Percentiles rank a stretch among this genome's conserved stretches.
Conservation (phyloP, 257 asterid species). For the Leptodermis oblonga region DNA sequence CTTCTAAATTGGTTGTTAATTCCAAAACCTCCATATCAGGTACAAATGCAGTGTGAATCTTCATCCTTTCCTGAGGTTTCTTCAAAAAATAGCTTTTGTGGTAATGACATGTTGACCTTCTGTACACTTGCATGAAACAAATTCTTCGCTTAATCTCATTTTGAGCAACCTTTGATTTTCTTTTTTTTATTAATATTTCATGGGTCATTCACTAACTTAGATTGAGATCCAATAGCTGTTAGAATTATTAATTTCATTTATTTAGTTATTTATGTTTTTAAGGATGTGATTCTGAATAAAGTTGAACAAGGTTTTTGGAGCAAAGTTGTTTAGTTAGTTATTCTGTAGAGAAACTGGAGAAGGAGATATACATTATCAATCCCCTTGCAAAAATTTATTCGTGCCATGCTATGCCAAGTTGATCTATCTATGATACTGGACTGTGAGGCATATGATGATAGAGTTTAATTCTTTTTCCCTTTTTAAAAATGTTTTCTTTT, state of each 20-base stretch:
- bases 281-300: conserved; percentile 98
- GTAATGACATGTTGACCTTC: conserved; percentile 40
- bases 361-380: conserved; percentile 68
- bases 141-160: not conserved
- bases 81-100: conserved; percentile 88
- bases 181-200: not conserved
- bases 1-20: conserved; percentile 95
- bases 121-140: not conserved
- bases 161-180: not conserved
- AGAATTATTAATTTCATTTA: conserved; percentile 1
- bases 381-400: conserved; percentile 72
- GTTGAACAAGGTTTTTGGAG: conserved; percentile 75
- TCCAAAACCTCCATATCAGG: conserved; percentile 91
- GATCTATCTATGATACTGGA: conserved; percentile 70
- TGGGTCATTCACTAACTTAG: too few relatives aligned
- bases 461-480: conserved; percentile 37
- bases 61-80: conserved; percentile 95
- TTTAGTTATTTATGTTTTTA: not conserved
- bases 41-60: conserved; percentile 56
- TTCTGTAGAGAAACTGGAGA: conserved; percentile 78
- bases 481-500: too few relatives aligned
- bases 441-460: conserved; percentile 78
- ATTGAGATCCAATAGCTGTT: conserved; percentile 8
- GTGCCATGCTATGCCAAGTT: conserved; percentile 77
- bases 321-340: too few relatives aligned